Percentiles rank a stretch among this genome's conserved stretches.
Conservation (phyloP, 352 stramenopile species). For the Peronospora belbahrii region DNA sequence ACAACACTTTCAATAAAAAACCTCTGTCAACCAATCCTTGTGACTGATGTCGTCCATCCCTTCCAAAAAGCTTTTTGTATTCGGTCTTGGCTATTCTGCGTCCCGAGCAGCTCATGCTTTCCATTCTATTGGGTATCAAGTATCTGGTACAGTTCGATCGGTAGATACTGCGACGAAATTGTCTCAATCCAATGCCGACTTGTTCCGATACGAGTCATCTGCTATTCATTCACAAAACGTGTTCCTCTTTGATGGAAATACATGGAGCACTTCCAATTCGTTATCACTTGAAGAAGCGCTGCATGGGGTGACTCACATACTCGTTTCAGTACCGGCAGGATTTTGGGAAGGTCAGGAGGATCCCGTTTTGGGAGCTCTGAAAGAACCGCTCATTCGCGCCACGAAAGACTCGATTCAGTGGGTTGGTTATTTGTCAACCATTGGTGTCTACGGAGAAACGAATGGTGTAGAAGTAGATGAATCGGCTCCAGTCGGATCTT, state of each 20-base stretch:
- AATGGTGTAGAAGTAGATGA: conserved; percentile 81
- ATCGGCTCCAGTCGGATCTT: conserved; percentile 57
- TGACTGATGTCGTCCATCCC: conserved; percentile 12
- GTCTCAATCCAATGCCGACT: conserved; percentile 18
- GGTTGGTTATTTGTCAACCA: conserved; percentile 89
- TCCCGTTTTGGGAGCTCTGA: conserved; percentile 55
- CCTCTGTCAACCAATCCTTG: conserved; percentile 12
- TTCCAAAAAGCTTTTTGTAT: conserved; percentile 74
- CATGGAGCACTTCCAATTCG: conserved; percentile 36
- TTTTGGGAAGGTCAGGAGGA: conserved; percentile 45
- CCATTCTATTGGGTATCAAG: conserved; percentile 41
- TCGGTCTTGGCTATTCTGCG: conserved; percentile 84
- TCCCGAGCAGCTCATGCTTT: conserved; percentile 64
- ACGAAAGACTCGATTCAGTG: conserved; percentile 56
- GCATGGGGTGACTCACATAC: conserved; percentile 54
- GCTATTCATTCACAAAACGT: conserved; percentile 35
- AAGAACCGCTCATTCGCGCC: conserved; percentile 30
- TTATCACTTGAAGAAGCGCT: conserved; percentile 43
- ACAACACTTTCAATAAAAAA: too few species aligned
- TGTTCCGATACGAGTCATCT: conserved; percentile 30
- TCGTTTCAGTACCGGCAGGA: conserved; percentile 62
- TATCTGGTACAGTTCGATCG: conserved; percentile 72
- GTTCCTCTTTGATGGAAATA: conserved; percentile 74
- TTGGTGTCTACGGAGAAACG: conserved; percentile 90
- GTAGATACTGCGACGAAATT: conserved; percentile 39